These are phyloP conservation scores for Phytophthora chlamydospora DNA, from an alignment of 352 stramenopile genomes.

Conservation along the genomic window DNA sequence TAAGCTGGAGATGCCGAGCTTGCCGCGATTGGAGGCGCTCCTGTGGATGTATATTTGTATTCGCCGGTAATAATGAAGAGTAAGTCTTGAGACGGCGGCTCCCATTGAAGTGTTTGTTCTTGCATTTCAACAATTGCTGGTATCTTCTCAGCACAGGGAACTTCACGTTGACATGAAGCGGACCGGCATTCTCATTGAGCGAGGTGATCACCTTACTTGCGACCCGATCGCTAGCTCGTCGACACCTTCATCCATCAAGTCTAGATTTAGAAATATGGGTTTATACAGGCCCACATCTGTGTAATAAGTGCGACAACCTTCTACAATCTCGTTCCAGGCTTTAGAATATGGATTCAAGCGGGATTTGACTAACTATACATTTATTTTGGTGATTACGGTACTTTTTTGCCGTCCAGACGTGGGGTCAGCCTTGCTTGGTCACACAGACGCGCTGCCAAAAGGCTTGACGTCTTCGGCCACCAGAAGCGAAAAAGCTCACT, in stretches of 20 bases:
- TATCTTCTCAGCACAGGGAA: not conserved
- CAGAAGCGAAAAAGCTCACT: conserved; percentile 21
- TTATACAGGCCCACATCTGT: conserved; percentile 3
- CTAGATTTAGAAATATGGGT: not conserved
- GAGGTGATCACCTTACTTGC: not conserved
- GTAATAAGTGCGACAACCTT: too few species aligned
- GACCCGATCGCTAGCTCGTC: conserved; percentile 12
- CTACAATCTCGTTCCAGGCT: too few species aligned
- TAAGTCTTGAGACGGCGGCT: not conserved
- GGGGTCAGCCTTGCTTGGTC: conserved; percentile 25
- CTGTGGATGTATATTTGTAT: conserved; percentile 34
- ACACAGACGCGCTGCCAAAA: conserved; percentile 22
- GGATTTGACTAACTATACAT: conserved; percentile 14
- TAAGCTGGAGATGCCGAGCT: conserved; percentile 18
- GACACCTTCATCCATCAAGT: conserved; percentile 26
- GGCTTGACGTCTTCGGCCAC: conserved; percentile 6
- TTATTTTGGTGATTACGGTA: not conserved
- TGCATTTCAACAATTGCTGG: conserved; percentile 23
- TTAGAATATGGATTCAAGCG: too few species aligned
- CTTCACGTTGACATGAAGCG: conserved; percentile 13
- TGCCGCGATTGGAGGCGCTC: not conserved
- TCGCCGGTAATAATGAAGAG: conserved; percentile 23
- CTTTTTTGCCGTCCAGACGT: conserved; percentile 14
- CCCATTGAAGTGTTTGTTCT: not conserved
- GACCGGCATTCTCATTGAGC: conserved; percentile 18